Evolutionary conservation across 1,284 basidiomycete genomes (phyloP), one percentile per base, ranked within the genome.

Genomic region (Bondarzewia mesenterica): DNA sequence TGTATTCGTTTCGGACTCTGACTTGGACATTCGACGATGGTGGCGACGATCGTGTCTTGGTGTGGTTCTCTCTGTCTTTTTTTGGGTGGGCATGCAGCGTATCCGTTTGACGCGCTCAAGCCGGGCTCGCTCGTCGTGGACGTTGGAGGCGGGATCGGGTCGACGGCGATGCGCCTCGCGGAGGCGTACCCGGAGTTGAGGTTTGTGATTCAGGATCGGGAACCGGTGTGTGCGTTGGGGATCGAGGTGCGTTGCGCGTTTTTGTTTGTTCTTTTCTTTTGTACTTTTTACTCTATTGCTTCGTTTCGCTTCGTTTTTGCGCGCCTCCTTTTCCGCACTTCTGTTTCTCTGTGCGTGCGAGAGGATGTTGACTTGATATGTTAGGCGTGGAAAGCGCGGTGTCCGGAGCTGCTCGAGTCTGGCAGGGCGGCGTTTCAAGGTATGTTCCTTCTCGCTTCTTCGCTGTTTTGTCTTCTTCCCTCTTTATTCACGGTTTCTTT

Each of bases 141-240:
- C 54, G 84, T 89, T 1, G 85, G 85, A 0, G 84, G 85, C 6
- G 85, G 85, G 1, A 82, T 85, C 39, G 86, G 85, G 7, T 80
- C 79, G n/a, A 80, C 81, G 1, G 77, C 73, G 18, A 79, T 88
- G 75, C 54, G 78, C 38, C 73, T 89, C 18, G 81, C 79, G 16
- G 73, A 74, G 39, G 71, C 75, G 2, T 80, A 80, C 49, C 60
- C 69, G 2, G 69, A 69, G 4, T 57, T 84, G 36, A 69, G 67
- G 46, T 85, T 86, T 56, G 64, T 86, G 18, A 70, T 89, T n/a
- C 85, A 88, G 57, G 85, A 87, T 59, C 70, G 80, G 26, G 69
- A 72, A 14, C 73, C 77, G 3, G 83, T 87, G 0, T 78, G 76
- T 18, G 71, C 74, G 47, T 78, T 81, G 67, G 79, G 82, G 10